These are phyloP conservation scores for Hordeum vulgare DNA, from an alignment of 176 grass and related monocot genomes.

Conservation along the genomic window DNA sequence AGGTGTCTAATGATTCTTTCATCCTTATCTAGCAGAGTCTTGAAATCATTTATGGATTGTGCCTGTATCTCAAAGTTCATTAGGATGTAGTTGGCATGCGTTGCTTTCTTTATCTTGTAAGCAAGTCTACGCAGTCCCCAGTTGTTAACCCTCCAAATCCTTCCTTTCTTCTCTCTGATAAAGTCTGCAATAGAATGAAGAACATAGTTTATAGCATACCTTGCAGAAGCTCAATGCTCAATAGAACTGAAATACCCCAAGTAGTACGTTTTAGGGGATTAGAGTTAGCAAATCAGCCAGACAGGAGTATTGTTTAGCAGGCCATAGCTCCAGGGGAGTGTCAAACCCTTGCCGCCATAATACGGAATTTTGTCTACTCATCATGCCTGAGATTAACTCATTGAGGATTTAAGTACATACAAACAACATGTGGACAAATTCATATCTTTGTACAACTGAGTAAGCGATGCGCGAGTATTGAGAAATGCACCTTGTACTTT, in stretches of 20 bases:
- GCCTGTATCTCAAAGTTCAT: constrained; percentile 97
- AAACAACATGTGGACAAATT: background rate
- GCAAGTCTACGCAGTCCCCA: constrained; percentile 84
- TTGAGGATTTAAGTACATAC: background rate
- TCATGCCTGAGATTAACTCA: background rate
- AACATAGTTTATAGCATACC: background rate
- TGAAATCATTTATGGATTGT: constrained; percentile 81
- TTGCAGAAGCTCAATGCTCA: background rate
- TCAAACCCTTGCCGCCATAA: background rate
- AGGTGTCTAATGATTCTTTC: constrained; percentile 88
- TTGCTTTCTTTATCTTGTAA: constrained; percentile 88
- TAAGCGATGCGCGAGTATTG: background rate
- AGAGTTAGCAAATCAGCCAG: background rate
- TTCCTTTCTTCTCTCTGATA: constrained; percentile 86
- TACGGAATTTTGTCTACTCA: background rate
- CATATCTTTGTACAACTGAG: background rate
- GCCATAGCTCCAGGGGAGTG: background rate
- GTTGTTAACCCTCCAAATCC: constrained; percentile 95
- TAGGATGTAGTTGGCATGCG: constrained; percentile 73
- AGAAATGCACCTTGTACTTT: constrained; percentile 80
- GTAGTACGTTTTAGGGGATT: background rate
- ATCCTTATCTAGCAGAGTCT: constrained; percentile 84
- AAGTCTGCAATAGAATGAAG: constrained; percentile 45
- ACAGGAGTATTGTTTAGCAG: background rate
- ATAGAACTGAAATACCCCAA: background rate